Evolutionary conservation across 805 yeast genomes (phyloP).

Genomic region (Nakazawaea sp.): DNA sequence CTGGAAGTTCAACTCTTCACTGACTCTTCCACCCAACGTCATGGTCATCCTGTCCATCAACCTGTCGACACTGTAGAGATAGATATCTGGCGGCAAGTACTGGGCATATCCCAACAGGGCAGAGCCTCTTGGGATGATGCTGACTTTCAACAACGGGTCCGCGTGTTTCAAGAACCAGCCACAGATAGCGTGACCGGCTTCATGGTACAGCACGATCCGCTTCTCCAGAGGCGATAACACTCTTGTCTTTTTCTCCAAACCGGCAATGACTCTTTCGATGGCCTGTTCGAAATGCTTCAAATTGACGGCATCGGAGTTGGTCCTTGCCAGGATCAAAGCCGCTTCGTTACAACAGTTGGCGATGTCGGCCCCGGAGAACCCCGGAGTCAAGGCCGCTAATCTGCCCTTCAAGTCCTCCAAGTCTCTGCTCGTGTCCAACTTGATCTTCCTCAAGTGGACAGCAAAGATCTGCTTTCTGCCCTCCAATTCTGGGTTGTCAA

Average conservation of each 20-base stretch:
- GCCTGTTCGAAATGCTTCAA: conserved; percentile 83
- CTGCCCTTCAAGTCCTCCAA: conserved; percentile 68
- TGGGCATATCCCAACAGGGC: conserved; percentile 97
- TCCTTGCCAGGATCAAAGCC: conserved; percentile 87
- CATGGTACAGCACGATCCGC: conserved; percentile 85
- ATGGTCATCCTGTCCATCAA: conserved; percentile 83
- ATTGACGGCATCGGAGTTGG: conserved; percentile 53
- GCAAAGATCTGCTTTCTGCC: conserved; percentile 84
- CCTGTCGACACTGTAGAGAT: conserved; percentile 69
- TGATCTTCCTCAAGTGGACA: conserved; percentile 67
- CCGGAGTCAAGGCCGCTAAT: conserved; percentile 88
- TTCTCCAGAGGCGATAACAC: conserved; percentile 77
- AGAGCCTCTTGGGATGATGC: conserved; percentile 90
- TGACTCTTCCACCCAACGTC: conserved; percentile 89
- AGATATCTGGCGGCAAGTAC: conserved; percentile 85
- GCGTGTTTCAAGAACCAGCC: conserved; percentile 90
- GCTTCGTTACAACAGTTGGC: conserved; percentile 95
- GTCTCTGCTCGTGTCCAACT: conserved; percentile 29
- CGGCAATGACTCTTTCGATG: conserved; percentile 90
- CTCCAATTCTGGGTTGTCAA: conserved; percentile 82
- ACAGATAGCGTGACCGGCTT: conserved; percentile 95
- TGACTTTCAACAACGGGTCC: conserved; percentile 88
- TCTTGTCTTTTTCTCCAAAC: conserved; percentile 81
- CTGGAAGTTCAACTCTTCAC: conserved; percentile 83
- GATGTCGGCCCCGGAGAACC: conserved; percentile 94